These are phyloP conservation scores for Plantago coronopus DNA, from an alignment of 305 asterid genomes.

Conservation along the genomic window DNA sequence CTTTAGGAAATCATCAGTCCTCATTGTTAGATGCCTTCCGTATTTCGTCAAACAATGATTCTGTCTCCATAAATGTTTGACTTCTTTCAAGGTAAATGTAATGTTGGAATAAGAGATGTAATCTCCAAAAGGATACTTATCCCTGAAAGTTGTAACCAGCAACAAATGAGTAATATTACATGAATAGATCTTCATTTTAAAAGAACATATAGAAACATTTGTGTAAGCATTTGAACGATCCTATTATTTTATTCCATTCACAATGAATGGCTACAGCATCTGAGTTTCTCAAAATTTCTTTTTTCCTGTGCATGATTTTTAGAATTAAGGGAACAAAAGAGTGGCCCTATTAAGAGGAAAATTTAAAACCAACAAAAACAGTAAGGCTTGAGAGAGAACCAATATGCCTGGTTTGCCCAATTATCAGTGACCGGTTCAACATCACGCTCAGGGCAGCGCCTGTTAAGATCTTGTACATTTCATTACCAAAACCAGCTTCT, in stretches of 20 bases:
- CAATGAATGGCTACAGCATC: not conserved
- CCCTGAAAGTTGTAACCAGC: conserved; percentile 48
- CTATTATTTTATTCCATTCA: not conserved
- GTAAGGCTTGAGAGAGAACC: conserved; percentile 90
- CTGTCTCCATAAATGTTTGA: conserved; percentile 90
- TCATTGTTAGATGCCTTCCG: conserved; percentile 67
- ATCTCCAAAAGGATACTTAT: conserved; percentile 76
- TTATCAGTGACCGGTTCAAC: conserved; percentile 90
- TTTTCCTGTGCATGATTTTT: not conserved
- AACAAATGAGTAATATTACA: conserved; percentile 12
- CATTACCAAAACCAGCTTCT: conserved; percentile 98
- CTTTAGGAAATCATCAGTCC: conserved; percentile 91
- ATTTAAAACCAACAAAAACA: conserved; percentile 32
- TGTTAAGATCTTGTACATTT: conserved; percentile 84
- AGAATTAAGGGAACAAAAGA: not conserved
- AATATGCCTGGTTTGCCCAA: conserved; percentile 99
- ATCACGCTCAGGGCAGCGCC: conserved; percentile 92
- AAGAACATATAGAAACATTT: not conserved
- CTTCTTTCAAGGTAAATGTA: conserved; percentile 73
- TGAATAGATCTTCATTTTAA: not conserved
- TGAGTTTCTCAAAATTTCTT: conserved; percentile 10
- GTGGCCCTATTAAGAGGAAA: conserved; percentile 19
- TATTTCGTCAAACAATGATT: conserved; percentile 71
- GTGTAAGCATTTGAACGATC: not conserved
- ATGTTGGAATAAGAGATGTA: conserved; percentile 74